Evolutionary conservation across 2,329 filamentous ascomycete species (phyloP), one percentile per base, ranked within the genome.

Genomic region (Trematosphaeria pertusa): DNA sequence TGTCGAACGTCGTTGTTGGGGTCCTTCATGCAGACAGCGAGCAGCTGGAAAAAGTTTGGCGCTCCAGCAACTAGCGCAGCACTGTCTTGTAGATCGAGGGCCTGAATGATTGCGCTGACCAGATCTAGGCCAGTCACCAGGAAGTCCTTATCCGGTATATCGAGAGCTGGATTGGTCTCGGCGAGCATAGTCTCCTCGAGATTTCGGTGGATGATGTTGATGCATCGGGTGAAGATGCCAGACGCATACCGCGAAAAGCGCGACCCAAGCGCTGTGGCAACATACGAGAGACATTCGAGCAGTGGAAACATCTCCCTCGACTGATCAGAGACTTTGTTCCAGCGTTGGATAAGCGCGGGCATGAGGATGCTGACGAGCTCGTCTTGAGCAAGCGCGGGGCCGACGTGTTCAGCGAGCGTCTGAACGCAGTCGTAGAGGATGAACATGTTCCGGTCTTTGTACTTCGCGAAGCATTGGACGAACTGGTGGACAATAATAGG

Each of bases 371-470:
- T 83, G 31, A 92, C 86, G n/a, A 96, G 82, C 41, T 92, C 84
- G 5, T 88, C 88, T 51, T 85, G 81, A n/a, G 91, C 88, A 56
- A 99, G 79, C 24, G 88, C 85, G 5, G 87, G 85, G 9, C 91
- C 91, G 43, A 97, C 88, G 65, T 91, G 88, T 72, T 99, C 94
- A 3, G 94, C 94, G 46, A 99, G 79, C 0, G 94, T 99, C 75
- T 99, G 94, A 24, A 99, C 90, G 71, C 94, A 97, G 75, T 99
- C 94, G 76, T 99, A 99, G 24, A 99, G 83, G 43, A 97, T 95
- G 76, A 95, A 97, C 85, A 97, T 97, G 76, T 99, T 99, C 64
- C 91, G 87, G 73, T 97, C 93, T 80, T 99, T 97, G 83, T 97
- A 99, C 73, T 89, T 91, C 42, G 80, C 83, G 73, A 99, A 99